Evolutionary conservation across 2,329 filamentous ascomycete genomes (phyloP).

Genomic region (Microdochium paspali): DNA sequence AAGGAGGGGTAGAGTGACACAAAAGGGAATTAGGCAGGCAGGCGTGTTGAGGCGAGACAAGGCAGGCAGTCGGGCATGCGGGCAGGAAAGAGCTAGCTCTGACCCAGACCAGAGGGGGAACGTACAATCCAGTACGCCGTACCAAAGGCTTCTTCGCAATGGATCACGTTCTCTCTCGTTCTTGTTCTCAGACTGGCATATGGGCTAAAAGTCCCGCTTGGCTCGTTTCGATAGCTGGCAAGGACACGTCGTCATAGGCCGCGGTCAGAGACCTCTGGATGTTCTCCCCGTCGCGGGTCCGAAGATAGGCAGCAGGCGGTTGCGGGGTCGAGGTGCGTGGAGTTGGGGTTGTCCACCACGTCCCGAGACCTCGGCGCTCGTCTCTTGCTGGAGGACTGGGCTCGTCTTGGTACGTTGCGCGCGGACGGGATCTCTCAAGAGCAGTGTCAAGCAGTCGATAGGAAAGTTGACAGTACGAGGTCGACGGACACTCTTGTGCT

Average conservation of each 20-base stretch:
- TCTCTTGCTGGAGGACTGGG: neutral
- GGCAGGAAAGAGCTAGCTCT: neutral
- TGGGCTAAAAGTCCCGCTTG: too few species aligned
- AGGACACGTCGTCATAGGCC: neutral
- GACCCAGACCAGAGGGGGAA: neutral
- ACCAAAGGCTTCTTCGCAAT: neutral
- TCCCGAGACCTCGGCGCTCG: neutral
- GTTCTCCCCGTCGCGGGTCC: neutral
- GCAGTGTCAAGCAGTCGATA: too few species aligned
- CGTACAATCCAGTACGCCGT: neutral
- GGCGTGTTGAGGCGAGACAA: neutral
- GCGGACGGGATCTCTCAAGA: neutral
- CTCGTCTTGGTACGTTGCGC: neutral
- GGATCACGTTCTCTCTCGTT: neutral
- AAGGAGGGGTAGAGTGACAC: neutral
- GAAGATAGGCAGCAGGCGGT: neutral
- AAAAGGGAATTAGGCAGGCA: neutral
- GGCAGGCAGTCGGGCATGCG: neutral
- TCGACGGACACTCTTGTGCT: too few species aligned
- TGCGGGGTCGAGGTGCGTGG: neutral
- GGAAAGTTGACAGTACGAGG: too few species aligned
- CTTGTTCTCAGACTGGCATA: neutral
- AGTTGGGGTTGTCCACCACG: neutral
- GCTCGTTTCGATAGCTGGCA: too few species aligned
- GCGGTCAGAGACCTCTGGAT: neutral